phyloP scores from a whole-genome alignment of 1,284 basidiomycete species.

The Mycena citricolor region DNA sequence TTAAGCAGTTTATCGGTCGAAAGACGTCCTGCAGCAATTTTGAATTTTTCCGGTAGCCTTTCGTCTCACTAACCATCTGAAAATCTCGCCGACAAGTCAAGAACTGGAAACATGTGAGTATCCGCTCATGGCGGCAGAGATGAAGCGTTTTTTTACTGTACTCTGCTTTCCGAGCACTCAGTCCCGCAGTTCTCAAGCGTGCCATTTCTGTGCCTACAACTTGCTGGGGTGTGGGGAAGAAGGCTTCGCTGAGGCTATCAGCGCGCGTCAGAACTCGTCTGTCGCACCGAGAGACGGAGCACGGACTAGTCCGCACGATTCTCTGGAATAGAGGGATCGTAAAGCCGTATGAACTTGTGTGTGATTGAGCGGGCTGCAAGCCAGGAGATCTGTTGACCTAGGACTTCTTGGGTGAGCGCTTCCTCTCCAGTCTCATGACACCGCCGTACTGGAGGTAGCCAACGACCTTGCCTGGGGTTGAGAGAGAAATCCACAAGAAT shows the following conservation, averaged over 20 bases:
- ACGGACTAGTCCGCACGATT: conserved; percentile 50
- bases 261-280: conserved; percentile 1
- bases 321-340: conserved; percentile 71
- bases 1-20: conserved; percentile 69
- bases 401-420: conserved; percentile 28
- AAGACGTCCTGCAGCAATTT: conserved; percentile 39
- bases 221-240: conserved; percentile 72
- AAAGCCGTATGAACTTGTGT: conserved; percentile 80
- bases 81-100: conserved; percentile 77
- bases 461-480: conserved; percentile 56
- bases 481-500: neutral
- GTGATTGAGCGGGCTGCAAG: conserved; percentile 83
- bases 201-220: conserved; percentile 60
- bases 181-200: conserved; percentile 66
- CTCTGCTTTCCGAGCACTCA: conserved; percentile 82
- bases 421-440: neutral
- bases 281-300: conserved; percentile 12
- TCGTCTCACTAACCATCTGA: conserved; percentile 63
- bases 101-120: conserved; percentile 45
- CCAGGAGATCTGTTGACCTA: conserved; percentile 91
- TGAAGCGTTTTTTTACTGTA: conserved; percentile 55
- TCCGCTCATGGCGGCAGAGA: neutral
- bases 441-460: conserved; percentile 56
- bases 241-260: conserved; percentile 29
- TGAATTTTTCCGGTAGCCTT: too few species aligned